Base-by-base conservation (phyloP, 148 eudicot genomes). In the Rhododendron mucronatum region DNA sequence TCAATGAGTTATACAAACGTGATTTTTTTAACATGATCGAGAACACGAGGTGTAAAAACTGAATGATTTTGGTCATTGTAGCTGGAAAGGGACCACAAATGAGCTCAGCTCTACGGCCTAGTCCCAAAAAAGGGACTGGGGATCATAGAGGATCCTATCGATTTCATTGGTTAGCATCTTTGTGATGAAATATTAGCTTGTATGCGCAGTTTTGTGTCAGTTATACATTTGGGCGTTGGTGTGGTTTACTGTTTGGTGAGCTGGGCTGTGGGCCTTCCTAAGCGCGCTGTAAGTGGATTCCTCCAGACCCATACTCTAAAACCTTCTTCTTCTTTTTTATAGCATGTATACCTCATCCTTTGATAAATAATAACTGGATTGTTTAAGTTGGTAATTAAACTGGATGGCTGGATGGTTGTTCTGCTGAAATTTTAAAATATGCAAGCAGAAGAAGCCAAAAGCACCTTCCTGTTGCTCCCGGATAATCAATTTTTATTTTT, bases 231-330 rank as follows among this genome's bases (percentile, higher is more conserved):
- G 92, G 83, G 84, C 39, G 99, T 97, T 51, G 99, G 99, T 3
- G 98, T 93, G 83, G 88, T 93, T 7, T 97, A 97, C 90, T 97
- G 98, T 89, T 89, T 95, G 89, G 91, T 82, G 14, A 94, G 98
- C 95, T 97, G 99, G 99, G n/a, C 92, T 26, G 98, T 95, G 53
- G 98, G 99, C 87, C 99, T 97, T 85, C 99, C 99, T 11, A 95
- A 97, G 89, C 94, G 99, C 57, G 98, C 99, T 92, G 99, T 97
- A 90, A 97, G 99, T 93, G 33, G 47, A 9, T 55, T 73, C 30
- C 53, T 82, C 80, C 44, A 28, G 13, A 30, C 61, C 78, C 48
- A n/a, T 65, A 14, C 51, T 63, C 55, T 59, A 23, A 75, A 21
- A 53, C 45, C 45, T 6, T 6, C 5, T 41, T 41, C 21, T 26